phyloP scores from a whole-genome alignment of 306 rosid species.

The Vigna hirtella region DNA sequence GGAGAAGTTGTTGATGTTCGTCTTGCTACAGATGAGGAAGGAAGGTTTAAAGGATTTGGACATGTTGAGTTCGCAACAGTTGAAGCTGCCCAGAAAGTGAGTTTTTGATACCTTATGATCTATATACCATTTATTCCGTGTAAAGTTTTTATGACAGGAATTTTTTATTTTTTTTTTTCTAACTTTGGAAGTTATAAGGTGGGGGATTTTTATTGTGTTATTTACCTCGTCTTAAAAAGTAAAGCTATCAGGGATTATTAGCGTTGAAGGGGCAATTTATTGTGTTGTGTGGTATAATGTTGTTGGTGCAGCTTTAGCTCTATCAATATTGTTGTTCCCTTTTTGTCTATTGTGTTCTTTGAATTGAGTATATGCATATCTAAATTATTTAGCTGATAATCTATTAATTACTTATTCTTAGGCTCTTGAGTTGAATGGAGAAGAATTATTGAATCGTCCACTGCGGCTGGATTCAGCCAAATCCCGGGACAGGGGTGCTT shows the following conservation, averaged over 20 bases:
- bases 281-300: no score
- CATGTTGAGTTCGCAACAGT: constrained; percentile 81
- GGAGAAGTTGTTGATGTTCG: constrained; percentile 83
- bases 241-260: no score
- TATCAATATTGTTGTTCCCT: no score
- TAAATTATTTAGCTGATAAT: background rate
- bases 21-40: constrained; percentile 52
- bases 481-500: constrained; percentile 60
- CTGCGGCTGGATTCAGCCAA: constrained; percentile 76
- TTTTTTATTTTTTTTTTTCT: background rate
- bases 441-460: constrained; percentile 53
- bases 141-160: no score
- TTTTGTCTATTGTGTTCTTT: background rate
- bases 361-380: background rate
- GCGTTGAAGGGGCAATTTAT: background rate
- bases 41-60: constrained; percentile 78
- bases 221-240: no score
- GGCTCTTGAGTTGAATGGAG: constrained; percentile 75
- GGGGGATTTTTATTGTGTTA: no score
- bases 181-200: background rate
- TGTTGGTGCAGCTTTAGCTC: no score
- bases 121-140: background rate
- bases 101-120: background rate
- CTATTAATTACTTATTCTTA: constrained; percentile 1
- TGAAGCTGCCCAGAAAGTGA: constrained; percentile 68